These are phyloP conservation scores for Xylaria scruposa DNA, from an alignment of 495 filamentous ascomycete species.

Conservation along the genomic window DNA sequence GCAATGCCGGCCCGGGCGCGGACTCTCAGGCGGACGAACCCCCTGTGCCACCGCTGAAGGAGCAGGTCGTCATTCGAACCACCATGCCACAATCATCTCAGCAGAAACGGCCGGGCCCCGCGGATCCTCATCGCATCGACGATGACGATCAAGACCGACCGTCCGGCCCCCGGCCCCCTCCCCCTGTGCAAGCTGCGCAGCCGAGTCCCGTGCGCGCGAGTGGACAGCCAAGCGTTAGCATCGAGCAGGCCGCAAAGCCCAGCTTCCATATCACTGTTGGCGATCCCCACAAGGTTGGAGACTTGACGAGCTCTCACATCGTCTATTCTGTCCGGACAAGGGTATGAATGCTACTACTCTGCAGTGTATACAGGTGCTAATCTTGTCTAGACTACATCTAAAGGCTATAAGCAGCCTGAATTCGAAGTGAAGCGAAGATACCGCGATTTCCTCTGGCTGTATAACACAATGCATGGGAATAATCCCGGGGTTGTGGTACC, in stretches of 20 bases:
- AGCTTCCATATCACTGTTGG: constrained; percentile 92
- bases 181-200: constrained; percentile 74
- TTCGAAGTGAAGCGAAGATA: constrained; percentile 93
- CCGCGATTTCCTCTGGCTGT: constrained; percentile 97
- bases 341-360: constrained; percentile 56
- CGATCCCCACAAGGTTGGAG: constrained; percentile 97
- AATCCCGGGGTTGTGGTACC: constrained; percentile 95
- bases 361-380: neutral
- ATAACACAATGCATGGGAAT: constrained; percentile 89
- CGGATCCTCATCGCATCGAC: constrained; percentile 63
- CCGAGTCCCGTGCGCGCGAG: constrained; percentile 61
- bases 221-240: constrained; percentile 79
- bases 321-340: constrained; percentile 95
- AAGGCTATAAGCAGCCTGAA: constrained; percentile 88
- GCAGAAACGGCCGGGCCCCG: constrained; percentile 59
- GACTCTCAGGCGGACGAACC: constrained; percentile 65
- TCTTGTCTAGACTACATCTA: constrained; percentile 79
- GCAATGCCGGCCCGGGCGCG: constrained; percentile 47
- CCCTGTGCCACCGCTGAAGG: constrained; percentile 90
- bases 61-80: constrained; percentile 67
- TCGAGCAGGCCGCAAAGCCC: constrained; percentile 90
- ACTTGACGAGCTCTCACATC: constrained; percentile 95
- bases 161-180: constrained; percentile 67
- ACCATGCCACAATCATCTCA: constrained; percentile 47
- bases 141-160: constrained; percentile 50